These are phyloP conservation scores for Exophiala alcalophila DNA, from an alignment of 2,329 filamentous ascomycete genomes.

Conservation along the genomic window DNA sequence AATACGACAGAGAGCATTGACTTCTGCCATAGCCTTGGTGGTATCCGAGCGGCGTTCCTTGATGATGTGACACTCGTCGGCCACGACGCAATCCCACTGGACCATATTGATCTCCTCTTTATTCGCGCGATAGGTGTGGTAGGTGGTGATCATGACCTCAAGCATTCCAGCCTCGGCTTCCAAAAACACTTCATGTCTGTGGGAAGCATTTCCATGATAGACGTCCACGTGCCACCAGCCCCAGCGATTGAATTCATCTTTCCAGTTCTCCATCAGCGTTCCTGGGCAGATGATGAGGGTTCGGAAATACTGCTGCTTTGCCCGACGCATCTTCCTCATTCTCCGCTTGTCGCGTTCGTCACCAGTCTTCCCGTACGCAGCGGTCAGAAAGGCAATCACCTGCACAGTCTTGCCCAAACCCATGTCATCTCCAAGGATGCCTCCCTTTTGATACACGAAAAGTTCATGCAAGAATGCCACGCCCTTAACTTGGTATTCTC, in stretches of 20 bases:
- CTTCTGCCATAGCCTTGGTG: conserved; percentile 80
- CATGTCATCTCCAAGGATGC: conserved; percentile 95
- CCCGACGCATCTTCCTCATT: conserved; percentile 78
- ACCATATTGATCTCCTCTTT: conserved; percentile 74
- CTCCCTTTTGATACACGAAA: conserved; percentile 88
- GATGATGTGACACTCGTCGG: conserved; percentile 87
- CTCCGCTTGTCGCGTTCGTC: conserved; percentile 81
- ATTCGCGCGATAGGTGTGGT: conserved; percentile 78
- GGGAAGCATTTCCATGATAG: conserved; percentile 66
- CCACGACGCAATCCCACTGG: conserved; percentile 89
- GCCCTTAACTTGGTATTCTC: conserved; percentile 86
- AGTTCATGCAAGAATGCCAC: conserved; percentile 80
- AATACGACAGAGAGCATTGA: conserved; percentile 89
- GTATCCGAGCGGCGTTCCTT: conserved; percentile 76
- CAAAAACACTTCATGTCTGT: conserved; percentile 66
- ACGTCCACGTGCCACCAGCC: conserved; percentile 90
- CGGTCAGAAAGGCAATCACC: conserved; percentile 86
- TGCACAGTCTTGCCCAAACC: conserved; percentile 96
- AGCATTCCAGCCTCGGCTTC: conserved; percentile 72
- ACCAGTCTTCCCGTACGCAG: conserved; percentile 89
- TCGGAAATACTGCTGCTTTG: conserved; percentile 71
- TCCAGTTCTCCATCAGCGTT: conserved; percentile 87
- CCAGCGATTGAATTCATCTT: conserved; percentile 80
- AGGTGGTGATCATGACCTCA: conserved; percentile 93
- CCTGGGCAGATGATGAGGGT: conserved; percentile 86